Conservation (phyloP, 1,284 basidiomycete genomes). For the Volvariella volvacea region DNA sequence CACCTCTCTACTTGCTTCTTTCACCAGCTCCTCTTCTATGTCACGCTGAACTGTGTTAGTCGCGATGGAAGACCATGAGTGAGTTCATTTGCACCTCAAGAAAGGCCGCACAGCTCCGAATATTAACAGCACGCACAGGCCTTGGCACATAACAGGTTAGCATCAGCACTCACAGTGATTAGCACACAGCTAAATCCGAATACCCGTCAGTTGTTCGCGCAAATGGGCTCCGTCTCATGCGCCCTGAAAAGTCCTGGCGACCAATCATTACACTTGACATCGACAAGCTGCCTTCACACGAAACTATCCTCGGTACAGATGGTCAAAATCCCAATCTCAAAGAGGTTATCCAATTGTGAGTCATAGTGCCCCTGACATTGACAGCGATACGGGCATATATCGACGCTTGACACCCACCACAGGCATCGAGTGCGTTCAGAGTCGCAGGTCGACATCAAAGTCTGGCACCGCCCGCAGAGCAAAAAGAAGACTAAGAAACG, state of each 20-base stretch:
- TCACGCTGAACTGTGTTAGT: no score
- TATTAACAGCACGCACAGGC: no score
- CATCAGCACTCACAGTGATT: no score
- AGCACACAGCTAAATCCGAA: no score
- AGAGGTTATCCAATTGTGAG: slow-evolving; percentile 44
- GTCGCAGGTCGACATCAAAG: slow-evolving; percentile 41
- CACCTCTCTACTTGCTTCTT: no score
- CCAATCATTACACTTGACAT: slow-evolving; percentile 53
- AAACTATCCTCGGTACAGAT: slow-evolving; percentile 53
- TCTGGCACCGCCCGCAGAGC: slow-evolving; percentile 46
- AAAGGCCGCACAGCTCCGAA: no score
- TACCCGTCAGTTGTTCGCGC: slow-evolving; percentile 34
- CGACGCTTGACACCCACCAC: not conserved
- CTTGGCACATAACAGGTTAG: no score
- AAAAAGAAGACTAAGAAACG: slow-evolving; percentile 56
- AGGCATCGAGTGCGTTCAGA: slow-evolving; percentile 32
- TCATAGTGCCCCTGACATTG: slow-evolving; percentile 8
- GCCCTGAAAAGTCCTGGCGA: slow-evolving; percentile 50
- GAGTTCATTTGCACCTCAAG: no score
- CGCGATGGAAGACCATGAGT: no score
- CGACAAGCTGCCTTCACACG: slow-evolving; percentile 41
- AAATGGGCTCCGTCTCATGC: slow-evolving; percentile 38
- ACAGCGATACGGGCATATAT: no score
- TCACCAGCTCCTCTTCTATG: no score
- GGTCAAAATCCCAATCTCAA: slow-evolving; percentile 65